Evolutionary conservation across 306 rosid species (phyloP).

Genomic region (Cicer cuneatum): DNA sequence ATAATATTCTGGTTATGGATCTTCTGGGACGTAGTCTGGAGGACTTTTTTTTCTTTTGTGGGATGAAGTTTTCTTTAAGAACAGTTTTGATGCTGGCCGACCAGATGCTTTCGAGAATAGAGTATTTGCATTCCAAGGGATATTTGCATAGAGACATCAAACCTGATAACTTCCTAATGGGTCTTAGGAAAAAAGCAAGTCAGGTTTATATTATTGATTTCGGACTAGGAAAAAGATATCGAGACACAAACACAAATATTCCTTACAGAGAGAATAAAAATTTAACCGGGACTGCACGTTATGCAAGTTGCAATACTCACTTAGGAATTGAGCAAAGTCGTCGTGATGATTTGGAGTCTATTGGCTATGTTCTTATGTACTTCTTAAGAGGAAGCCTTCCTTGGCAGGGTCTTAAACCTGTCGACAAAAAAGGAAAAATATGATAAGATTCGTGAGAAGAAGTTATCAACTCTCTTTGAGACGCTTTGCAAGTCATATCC

Average conservation of each 20-base stretch:
- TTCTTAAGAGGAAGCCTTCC: conserved; percentile 96
- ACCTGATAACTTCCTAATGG: conserved; percentile 98
- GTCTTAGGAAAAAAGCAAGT: conserved; percentile 88
- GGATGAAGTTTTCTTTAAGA: conserved; percentile 84
- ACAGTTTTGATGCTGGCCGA: conserved; percentile 92
- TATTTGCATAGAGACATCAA: conserved; percentile 95
- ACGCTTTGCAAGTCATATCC: conserved; percentile 69
- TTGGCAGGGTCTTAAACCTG: conserved; percentile 91
- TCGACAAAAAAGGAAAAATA: conserved; percentile 79
- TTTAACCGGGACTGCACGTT: conserved; percentile 89
- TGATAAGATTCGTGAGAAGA: conserved; percentile 84
- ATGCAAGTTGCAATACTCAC: conserved; percentile 92
- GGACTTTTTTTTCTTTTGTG: conserved; percentile 89
- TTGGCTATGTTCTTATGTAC: conserved; percentile 86
- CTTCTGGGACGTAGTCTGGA: conserved; percentile 94
- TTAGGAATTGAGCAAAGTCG: conserved; percentile 87
- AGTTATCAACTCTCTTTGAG: conserved; percentile 79
- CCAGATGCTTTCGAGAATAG: conserved; percentile 79
- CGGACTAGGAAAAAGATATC: conserved; percentile 83
- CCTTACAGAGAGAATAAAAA: conserved; percentile 86
- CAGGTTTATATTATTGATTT: conserved; percentile 88
- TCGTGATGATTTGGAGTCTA: conserved; percentile 92
- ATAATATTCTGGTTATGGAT: conserved; percentile 83
- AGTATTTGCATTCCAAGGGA: conserved; percentile 70
- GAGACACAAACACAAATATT: conserved; percentile 74